phyloP scores from a whole-genome alignment of 129 eudicot genomes.

The Helianthus tuberosus region DNA sequence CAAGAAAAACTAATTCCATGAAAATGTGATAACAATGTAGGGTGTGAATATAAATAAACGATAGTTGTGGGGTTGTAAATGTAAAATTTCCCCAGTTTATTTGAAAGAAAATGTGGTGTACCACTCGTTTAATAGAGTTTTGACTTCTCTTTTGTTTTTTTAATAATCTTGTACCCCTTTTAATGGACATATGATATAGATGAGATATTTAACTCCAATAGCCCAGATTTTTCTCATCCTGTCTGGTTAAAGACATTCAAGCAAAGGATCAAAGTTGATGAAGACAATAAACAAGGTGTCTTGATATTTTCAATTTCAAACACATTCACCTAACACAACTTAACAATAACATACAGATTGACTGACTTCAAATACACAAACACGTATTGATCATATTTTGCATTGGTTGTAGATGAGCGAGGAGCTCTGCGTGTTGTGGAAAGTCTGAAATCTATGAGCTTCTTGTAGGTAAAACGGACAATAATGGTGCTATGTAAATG shows the following conservation, averaged over 20 bases:
- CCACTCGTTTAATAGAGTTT: slow-evolving; percentile 34
- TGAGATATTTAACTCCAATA: slow-evolving; percentile 14
- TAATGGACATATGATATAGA: slow-evolving; percentile 26
- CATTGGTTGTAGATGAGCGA: no score
- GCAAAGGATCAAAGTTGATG: slow-evolving; percentile 15
- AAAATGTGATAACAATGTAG: slow-evolving; percentile 16
- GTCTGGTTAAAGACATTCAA: slow-evolving; percentile 28
- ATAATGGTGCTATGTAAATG: no score
- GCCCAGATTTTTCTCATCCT: slow-evolving; percentile 57
- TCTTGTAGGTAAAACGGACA: no score
- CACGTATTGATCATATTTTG: no score
- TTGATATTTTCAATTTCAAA: slow-evolving; percentile 24
- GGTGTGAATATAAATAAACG: neutral
- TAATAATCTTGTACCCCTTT: slow-evolving; percentile 33
- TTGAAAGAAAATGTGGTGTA: slow-evolving; percentile 44
- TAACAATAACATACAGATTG: neutral
- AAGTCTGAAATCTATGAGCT: no score
- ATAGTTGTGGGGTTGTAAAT: slow-evolving; percentile 17
- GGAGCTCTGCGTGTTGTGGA: no score
- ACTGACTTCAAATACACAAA: no score
- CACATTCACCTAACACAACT: neutral
- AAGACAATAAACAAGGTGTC: neutral
- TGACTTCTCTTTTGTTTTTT: slow-evolving; percentile 32
- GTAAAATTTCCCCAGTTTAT: slow-evolving; percentile 1
- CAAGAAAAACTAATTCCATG: slow-evolving; percentile 70